phyloP scores from a whole-genome alignment of 179 eudicot species.

The Amaranthus tricolor region DNA sequence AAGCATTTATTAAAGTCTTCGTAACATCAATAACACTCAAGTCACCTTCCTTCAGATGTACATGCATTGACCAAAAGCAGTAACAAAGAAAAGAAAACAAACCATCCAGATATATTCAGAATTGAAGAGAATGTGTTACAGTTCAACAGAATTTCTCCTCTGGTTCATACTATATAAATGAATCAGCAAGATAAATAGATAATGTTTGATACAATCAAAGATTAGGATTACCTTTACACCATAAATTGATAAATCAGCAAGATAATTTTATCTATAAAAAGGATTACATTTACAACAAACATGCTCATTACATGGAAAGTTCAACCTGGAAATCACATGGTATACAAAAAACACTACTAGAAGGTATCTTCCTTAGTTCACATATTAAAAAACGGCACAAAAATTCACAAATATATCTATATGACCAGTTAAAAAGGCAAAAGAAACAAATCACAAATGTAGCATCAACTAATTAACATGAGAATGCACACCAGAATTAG shows the following conservation, averaged over 20 bases:
- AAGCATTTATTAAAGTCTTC: not conserved
- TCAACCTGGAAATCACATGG: not conserved
- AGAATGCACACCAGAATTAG: conserved; percentile 5
- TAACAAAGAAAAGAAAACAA: not conserved
- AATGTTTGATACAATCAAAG: not conserved
- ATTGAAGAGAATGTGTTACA: not conserved
- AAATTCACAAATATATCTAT: not conserved
- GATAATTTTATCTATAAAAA: too few species aligned
- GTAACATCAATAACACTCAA: not conserved
- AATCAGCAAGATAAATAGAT: not conserved
- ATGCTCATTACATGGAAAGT: conserved; percentile 1
- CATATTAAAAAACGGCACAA: not conserved
- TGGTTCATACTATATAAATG: not conserved
- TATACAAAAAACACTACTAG: not conserved
- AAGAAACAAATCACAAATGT: not conserved
- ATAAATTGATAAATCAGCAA: too few species aligned
- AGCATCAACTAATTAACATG: not conserved
- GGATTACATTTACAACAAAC: not conserved
- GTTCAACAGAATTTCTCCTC: not conserved
- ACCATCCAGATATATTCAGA: too few species aligned
- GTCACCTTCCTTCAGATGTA: not conserved
- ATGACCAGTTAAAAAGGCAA: not conserved
- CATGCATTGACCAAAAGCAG: not conserved
- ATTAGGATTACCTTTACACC: too few species aligned
- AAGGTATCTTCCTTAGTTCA: not conserved